Conservation (phyloP, 1,139 yeast species). For the Wickerhamomyces sp. region DNA sequence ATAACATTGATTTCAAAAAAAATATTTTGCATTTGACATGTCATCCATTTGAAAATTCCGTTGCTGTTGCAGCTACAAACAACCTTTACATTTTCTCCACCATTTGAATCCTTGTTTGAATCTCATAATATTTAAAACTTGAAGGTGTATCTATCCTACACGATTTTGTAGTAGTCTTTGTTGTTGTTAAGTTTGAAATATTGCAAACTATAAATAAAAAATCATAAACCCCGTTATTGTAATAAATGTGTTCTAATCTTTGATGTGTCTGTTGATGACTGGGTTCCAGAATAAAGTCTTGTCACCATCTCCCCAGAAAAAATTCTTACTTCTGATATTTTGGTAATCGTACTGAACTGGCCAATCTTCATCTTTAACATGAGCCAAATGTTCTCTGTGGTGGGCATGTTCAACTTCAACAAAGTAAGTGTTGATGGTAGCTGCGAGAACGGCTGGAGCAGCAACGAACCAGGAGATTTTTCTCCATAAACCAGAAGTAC, state of each 20-base stretch:
- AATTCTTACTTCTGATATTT: constrained; percentile 80
- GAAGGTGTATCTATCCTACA: no score
- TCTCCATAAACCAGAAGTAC: constrained; percentile 78
- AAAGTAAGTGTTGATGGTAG: constrained; percentile 75
- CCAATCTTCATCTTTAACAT: constrained; percentile 84
- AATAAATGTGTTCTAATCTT: constrained; percentile 10
- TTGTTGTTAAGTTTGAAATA: no score
- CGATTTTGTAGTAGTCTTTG: no score
- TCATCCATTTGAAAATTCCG: constrained; percentile 97
- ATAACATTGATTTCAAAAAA: constrained; percentile 89
- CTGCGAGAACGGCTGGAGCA: constrained; percentile 69
- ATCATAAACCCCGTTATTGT: not conserved
- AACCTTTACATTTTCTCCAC: constrained; percentile 66
- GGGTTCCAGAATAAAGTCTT: constrained; percentile 96
- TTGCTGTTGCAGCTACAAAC: constrained; percentile 98
- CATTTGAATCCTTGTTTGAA: no score
- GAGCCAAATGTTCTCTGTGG: constrained; percentile 78
- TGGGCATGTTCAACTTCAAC: constrained; percentile 84
- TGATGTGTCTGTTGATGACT: constrained; percentile 79
- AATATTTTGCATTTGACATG: constrained; percentile 93
- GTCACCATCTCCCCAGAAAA: constrained; percentile 99
- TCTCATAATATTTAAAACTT: no score
- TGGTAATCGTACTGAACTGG: constrained; percentile 87
- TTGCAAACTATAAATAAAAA: not conserved
- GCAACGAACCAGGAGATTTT: constrained; percentile 78